These are phyloP conservation scores for Termitomyces sp. DNA, from an alignment of 768 basidiomycete species.

Conservation along the genomic window DNA sequence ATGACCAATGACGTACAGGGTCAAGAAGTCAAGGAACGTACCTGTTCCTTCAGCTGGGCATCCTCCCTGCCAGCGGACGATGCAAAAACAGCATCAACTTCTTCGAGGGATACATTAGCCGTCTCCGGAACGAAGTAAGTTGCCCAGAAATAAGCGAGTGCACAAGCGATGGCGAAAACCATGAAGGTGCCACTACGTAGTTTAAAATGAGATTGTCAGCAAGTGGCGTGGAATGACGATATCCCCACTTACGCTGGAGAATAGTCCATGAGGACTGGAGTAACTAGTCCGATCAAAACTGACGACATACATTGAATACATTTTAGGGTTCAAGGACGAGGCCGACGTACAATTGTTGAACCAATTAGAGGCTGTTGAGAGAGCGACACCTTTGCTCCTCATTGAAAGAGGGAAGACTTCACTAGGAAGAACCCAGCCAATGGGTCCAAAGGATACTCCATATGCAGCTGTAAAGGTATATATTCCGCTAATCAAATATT, in stretches of 20 bases:
- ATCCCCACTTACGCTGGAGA: slow-evolving; percentile 52
- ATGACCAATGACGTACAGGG: neutral
- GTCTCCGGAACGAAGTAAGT: slow-evolving; percentile 74
- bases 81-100: slow-evolving; percentile 69
- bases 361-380: slow-evolving; percentile 88
- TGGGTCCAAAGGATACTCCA: slow-evolving; percentile 74
- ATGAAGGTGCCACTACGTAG: slow-evolving; percentile 61
- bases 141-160: slow-evolving; percentile 69
- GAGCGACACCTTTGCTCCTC: slow-evolving; percentile 77
- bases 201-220: neutral
- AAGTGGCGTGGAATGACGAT: neutral
- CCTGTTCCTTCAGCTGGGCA: slow-evolving; percentile 47
- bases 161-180: slow-evolving; percentile 63
- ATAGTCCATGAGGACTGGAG: slow-evolving; percentile 60
- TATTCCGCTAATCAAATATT: slow-evolving; percentile 42
- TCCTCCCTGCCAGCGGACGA: slow-evolving; percentile 61
- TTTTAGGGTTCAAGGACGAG: neutral
- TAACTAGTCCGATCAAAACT: slow-evolving; percentile 78
- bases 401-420: slow-evolving; percentile 82
- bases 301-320: neutral
- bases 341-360: slow-evolving; percentile 65
- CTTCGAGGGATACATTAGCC: slow-evolving; percentile 72
- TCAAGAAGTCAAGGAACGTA: slow-evolving; percentile 23
- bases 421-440: slow-evolving; percentile 82
- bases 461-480: slow-evolving; percentile 79